Base-by-base conservation (phyloP, 2,329 filamentous ascomycete genomes). In the Pyrenochaeta sp. region DNA sequence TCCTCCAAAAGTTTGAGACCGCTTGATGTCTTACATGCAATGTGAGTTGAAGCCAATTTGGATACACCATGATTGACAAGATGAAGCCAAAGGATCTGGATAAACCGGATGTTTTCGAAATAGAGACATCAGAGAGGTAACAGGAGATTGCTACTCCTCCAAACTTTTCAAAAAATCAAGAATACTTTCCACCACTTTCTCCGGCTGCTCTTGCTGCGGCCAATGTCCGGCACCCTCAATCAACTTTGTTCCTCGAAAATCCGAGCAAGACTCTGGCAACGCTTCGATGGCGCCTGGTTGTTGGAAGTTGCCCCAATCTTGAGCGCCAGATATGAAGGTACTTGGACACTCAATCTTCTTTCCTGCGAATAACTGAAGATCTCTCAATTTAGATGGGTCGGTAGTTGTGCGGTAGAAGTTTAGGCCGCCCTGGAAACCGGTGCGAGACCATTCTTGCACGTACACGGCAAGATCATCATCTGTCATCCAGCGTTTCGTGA, bases 221-320 rank as follows among this genome's bases (percentile, higher is more conserved):
- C 86, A 89, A 71, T 89, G 86, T 0, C 86, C 86, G 4, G 84
- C 84, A 1, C 77, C 77, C 11, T 84, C 77, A 9, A 88, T 71
- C 13, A 84, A 69, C 35, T 62, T 77, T 22, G 73, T 66, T 1
- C 81, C 80, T 35, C 74, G 73, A 59, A 83, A 86, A 44, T 79
- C 75, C 18, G 67, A 71, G 51, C 82, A 86, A 0, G 74, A 73
- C 6, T 74, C 68, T 5, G 72, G 72, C 66, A 84, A 81, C 19
- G 75, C 76, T 60, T 88, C 82, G 4, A 89, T 61, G 0, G 79
- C 83, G 1, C 83, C 83, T 0, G 85, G 85, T 53, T 85, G 79
- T 62, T 89, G 86, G 60, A 81, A 86, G 21, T 82, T 87, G 0
- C 84, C 85, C 85, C 86, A 88, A 52, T 89, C 86, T 44, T 77